Conservation (phyloP, 1,139 yeast species). For the Meyerozyma carpophila region DNA sequence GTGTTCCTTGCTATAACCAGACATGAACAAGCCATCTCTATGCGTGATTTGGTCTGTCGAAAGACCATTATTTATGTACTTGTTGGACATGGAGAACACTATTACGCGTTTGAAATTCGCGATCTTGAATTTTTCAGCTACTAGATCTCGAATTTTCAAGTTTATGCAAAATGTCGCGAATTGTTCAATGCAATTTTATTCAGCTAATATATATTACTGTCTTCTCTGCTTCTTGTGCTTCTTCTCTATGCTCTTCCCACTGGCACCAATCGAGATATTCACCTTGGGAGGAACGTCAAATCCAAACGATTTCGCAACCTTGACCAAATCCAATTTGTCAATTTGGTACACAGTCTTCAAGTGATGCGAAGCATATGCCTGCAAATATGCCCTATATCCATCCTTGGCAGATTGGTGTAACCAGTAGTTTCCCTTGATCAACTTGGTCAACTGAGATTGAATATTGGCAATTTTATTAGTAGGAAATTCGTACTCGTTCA, state of each 20-base stretch:
- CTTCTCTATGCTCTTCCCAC: conserved; percentile 60
- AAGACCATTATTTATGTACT: not conserved
- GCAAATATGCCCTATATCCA: conserved; percentile 93
- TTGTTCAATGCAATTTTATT: not conserved
- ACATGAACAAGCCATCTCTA: not conserved
- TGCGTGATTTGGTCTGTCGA: not conserved
- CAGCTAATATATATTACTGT: conserved; percentile 7
- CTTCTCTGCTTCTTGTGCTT: conserved; percentile 47
- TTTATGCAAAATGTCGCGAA: not conserved
- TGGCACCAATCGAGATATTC: conserved; percentile 90
- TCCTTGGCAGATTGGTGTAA: conserved; percentile 94
- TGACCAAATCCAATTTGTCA: conserved; percentile 87
- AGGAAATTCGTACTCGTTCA: conserved; percentile 96
- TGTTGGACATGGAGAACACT: not conserved
- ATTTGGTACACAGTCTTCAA: conserved; percentile 93
- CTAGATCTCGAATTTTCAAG: not conserved
- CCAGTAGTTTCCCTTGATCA: conserved; percentile 89
- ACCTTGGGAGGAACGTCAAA: conserved; percentile 96
- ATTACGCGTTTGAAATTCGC: not conserved
- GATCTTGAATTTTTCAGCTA: not conserved
- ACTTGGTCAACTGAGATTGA: conserved; percentile 86
- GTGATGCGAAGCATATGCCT: conserved; percentile 96
- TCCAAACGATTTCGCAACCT: conserved; percentile 94
- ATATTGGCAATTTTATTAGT: conserved; percentile 89
- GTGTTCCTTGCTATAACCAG: not conserved